These are phyloP conservation scores for Aureoboletus auriporus DNA, from an alignment of 768 basidiomycete genomes.

Conservation along the genomic window DNA sequence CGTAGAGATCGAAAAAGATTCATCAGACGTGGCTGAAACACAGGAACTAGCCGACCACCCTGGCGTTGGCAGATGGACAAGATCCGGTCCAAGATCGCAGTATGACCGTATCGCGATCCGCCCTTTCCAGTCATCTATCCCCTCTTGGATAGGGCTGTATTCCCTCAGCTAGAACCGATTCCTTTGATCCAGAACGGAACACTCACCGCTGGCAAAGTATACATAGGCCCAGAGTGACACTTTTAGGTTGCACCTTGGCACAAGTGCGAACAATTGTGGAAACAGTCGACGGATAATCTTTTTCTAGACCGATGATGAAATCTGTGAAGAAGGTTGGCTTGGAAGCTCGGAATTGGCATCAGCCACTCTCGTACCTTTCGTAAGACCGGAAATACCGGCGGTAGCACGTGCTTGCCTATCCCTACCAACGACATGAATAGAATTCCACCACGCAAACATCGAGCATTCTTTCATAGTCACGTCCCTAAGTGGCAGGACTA, in stretches of 20 bases:
- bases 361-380: conserved; percentile 49
- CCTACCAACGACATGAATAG: conserved; percentile 48
- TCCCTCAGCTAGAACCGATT: not conserved
- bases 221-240: conserved; percentile 46
- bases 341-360: not conserved
- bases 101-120: conserved; percentile 67
- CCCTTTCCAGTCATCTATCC: conserved; percentile 69
- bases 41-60: not conserved
- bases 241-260: conserved; percentile 69
- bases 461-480: conserved; percentile 77
- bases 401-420: conserved; percentile 42
- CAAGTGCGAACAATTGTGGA: conserved; percentile 80
- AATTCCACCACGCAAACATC: conserved; percentile 73
- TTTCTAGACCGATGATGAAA: conserved; percentile 77
- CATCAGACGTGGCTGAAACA: not conserved
- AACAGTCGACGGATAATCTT: conserved; percentile 82
- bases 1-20: conserved; percentile 31
- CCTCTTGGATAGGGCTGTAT: conserved; percentile 57
- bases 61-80: conserved; percentile 4
- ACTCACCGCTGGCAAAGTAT: conserved; percentile 61
- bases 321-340: conserved; percentile 36
- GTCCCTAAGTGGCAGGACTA: conserved; percentile 69
- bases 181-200: not conserved
- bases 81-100: conserved; percentile 16
- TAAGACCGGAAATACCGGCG: conserved; percentile 61